Base-by-base conservation (phyloP, 345 rosid species). In the Dimocarpus longan region DNA sequence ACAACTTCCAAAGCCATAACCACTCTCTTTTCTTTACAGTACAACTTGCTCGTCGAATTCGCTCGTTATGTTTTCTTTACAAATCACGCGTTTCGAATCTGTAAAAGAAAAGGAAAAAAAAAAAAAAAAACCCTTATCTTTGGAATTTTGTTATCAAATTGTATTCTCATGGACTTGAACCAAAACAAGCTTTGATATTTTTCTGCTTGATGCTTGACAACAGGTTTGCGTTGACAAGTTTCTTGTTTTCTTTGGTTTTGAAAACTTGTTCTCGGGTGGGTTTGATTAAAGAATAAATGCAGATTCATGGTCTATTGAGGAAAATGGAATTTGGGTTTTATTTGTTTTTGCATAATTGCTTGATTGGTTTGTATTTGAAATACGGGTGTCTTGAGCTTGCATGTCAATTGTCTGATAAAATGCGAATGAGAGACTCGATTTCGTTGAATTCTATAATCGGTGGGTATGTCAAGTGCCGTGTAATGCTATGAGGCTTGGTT, bases 91-190 rank as follows among this genome's bases (percentile, higher is more conserved):
- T 77, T 24, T 48, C 26, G 1, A 21, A 39, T 68, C 1, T 28
- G 48, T 62, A 37, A 22, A 15, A 3, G 70, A 3, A 18, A 26
- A 26, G 1, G 1, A 15, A 75, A 73, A 8, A 88, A 3, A 18
- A 26, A 26, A 26, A 26, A 15, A 75, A 73, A 8, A 88, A 83
- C 82, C 81, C 84, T 56, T 82, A 85, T 73, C 89, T 86, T 19
- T 88, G 91, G 89, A 88, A 88, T 75, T 86, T 84, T n/a, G 50
- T 86, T 56, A 85, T 88, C 59, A 88, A 85, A 74, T 81, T 87
- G 18, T 83, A 85, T 78, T 88, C 89, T 73, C 91, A 88, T 5
- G 87, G 88, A 28, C 12, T 32, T 50, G 83, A 85, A 39, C 91
- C 91, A 2, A 56, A 37, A 62, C 59, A 74, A 46, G 91, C 87